These are phyloP conservation scores for Alternaria rosae DNA, from an alignment of 2,329 filamentous ascomycete genomes.

Conservation along the genomic window DNA sequence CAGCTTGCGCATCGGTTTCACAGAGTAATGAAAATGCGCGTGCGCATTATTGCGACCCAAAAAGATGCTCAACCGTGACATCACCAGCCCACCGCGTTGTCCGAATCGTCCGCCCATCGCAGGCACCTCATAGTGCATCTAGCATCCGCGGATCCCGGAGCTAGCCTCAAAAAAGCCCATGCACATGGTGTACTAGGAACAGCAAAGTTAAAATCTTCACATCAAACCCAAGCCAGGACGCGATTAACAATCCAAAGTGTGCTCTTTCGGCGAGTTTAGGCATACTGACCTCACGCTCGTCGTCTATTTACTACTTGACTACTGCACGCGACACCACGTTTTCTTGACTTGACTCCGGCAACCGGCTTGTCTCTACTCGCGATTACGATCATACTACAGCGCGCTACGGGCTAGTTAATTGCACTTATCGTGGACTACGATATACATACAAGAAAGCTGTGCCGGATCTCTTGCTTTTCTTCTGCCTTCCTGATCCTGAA, in stretches of 20 bases:
- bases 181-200: not conserved
- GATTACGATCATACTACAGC: not conserved
- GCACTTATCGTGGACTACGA: not conserved
- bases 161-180: constrained; percentile 1
- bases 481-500: not conserved
- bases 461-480: not conserved
- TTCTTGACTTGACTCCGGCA: not conserved
- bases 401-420: too few relatives aligned
- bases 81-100: not conserved
- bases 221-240: not conserved
- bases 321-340: not conserved
- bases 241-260: not conserved
- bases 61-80: constrained; percentile 2
- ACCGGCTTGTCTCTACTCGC: not conserved
- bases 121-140: not conserved
- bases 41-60: not conserved
- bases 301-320: not conserved
- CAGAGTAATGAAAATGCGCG: not conserved
- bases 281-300: not conserved
- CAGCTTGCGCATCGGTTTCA: not conserved
- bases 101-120: not conserved
- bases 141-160: constrained; percentile 15
- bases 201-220: not conserved
- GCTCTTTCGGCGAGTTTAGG: not conserved
- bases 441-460: not conserved